Conservation (phyloP, 495 filamentous ascomycete species). For the Stereocaulon alpinum region DNA sequence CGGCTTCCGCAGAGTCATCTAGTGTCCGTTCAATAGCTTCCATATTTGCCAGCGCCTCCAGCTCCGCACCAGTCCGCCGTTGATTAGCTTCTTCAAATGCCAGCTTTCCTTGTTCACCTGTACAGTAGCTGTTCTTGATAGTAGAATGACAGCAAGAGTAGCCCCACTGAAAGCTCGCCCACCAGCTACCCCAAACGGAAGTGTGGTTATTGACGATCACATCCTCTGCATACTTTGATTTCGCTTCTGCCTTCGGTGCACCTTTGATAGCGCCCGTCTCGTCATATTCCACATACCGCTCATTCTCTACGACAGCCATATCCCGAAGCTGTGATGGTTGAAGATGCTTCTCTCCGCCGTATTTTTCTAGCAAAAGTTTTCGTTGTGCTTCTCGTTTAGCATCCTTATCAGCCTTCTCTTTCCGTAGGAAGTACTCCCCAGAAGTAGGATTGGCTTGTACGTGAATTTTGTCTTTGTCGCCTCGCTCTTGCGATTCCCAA, state of each 20-base stretch:
- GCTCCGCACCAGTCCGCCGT: constrained; percentile 40
- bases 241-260: constrained; percentile 58
- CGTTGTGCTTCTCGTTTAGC: constrained; percentile 55
- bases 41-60: constrained; percentile 25
- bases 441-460: constrained; percentile 94
- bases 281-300: constrained; percentile 93
- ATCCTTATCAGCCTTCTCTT: constrained; percentile 60
- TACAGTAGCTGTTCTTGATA: constrained; percentile 94
- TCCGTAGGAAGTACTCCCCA: constrained; percentile 72
- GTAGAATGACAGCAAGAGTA: constrained; percentile 91
- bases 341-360: constrained; percentile 63
- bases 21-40: constrained; percentile 24
- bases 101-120: constrained; percentile 70
- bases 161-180: constrained; percentile 92
- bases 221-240: constrained; percentile 87
- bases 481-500: constrained; percentile 86
- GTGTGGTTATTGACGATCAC: constrained; percentile 83
- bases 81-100: constrained; percentile 60
- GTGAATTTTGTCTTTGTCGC: constrained; percentile 64
- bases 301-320: constrained; percentile 62
- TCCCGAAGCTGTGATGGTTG: constrained; percentile 52
- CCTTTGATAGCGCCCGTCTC: constrained; percentile 83
- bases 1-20: constrained; percentile 13
- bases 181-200: constrained; percentile 95
- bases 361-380: constrained; percentile 71